Evolutionary conservation across 169 alveolate genomes (phyloP).

Genomic region (Cryptosporidium canis): DNA sequence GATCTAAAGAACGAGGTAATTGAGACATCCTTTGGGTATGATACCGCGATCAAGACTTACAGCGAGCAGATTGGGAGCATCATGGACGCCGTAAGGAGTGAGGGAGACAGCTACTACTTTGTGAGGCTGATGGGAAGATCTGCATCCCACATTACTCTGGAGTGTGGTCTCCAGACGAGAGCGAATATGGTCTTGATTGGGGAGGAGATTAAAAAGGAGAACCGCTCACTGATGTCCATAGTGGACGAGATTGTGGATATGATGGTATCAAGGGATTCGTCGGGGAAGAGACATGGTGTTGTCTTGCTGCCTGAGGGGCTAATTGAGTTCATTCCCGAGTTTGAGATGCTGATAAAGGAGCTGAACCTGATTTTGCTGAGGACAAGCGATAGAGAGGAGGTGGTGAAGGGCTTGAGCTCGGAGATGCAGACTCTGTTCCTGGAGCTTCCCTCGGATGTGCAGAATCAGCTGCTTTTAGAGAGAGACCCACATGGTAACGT

Average conservation of each 20-base stretch:
- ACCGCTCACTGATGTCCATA: constrained; percentile 79
- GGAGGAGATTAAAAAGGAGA: constrained; percentile 80
- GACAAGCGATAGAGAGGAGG: constrained; percentile 38
- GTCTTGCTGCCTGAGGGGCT: constrained; percentile 88
- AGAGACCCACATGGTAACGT: constrained; percentile 92
- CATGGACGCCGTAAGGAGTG: constrained; percentile 81
- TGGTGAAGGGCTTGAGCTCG: constrained; percentile 67
- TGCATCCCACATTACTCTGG: constrained; percentile 89
- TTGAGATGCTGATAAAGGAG: constrained; percentile 80
- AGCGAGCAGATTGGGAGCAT: constrained; percentile 88
- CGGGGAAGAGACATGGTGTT: constrained; percentile 84
- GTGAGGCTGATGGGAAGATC: constrained; percentile 90
- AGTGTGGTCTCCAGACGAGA: constrained; percentile 84
- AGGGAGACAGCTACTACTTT: constrained; percentile 85
- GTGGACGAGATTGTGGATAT: constrained; percentile 81
- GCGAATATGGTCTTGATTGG: constrained; percentile 80
- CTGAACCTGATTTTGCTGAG: constrained; percentile 38
- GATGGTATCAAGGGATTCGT: constrained; percentile 77
- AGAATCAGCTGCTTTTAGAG: constrained; percentile 84
- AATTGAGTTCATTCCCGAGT: constrained; percentile 87
- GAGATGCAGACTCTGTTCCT: constrained; percentile 71
- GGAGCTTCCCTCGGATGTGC: constrained; percentile 81
- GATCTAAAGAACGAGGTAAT: constrained; percentile 86
- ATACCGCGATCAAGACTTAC: constrained; percentile 86
- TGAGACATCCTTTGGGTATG: constrained; percentile 88